phyloP scores from a whole-genome alignment of 1,139 yeast genomes.

The Suhomyces guaymorum region DNA sequence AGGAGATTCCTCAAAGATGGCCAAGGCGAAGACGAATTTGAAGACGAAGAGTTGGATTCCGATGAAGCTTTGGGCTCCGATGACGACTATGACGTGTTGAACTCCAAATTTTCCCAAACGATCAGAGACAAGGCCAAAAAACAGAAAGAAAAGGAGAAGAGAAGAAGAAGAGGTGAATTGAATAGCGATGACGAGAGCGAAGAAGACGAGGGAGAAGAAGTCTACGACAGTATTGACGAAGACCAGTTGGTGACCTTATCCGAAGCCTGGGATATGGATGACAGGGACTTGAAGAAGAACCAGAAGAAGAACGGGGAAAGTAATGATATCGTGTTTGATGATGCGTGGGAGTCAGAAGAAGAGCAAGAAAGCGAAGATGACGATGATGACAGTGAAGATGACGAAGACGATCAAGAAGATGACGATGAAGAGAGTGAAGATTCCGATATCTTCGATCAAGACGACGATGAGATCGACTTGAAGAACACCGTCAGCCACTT shows the following conservation, averaged over 20 bases:
- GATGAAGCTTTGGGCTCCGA: conserved; percentile 79
- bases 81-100: conserved; percentile 68
- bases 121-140: conserved; percentile 56
- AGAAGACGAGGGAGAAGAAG: conserved; percentile 40
- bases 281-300: conserved; percentile 48
- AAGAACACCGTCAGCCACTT: conserved; percentile 34
- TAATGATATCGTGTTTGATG: conserved; percentile 45
- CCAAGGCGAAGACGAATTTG: conserved; percentile 33
- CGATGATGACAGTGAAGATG: conserved; percentile 23
- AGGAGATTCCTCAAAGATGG: conserved; percentile 31
- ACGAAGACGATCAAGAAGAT: conserved; percentile 13
- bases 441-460: conserved; percentile 20
- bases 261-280: conserved; percentile 88
- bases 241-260: conserved; percentile 72
- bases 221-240: conserved; percentile 66
- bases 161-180: conserved; percentile 19
- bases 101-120: conserved; percentile 68
- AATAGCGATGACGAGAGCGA: conserved; percentile 18
- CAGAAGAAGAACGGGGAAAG: conserved; percentile 19
- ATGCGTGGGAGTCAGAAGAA: conserved; percentile 36
- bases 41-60: conserved; percentile 74
- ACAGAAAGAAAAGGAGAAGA: conserved; percentile 28
- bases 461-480: conserved; percentile 37
- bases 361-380: no score
- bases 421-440: conserved; percentile 18